Evolutionary conservation across 352 stramenopile species (phyloP).

Genomic region (Phytophthora litchii): DNA sequence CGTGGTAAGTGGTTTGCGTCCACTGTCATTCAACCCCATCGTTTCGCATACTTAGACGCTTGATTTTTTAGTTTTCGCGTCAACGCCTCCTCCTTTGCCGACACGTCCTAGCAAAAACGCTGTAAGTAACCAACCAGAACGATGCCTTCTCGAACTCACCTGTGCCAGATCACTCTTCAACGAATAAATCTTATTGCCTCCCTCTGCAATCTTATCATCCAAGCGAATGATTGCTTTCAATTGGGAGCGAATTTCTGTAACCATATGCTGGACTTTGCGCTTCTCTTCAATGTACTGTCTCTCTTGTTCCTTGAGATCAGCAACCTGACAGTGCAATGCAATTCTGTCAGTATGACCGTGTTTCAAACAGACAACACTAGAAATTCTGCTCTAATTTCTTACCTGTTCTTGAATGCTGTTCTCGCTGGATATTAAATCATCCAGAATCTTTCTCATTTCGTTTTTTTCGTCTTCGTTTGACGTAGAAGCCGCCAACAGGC

Average conservation of each 20-base stretch:
- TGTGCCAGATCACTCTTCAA: conserved; percentile 76
- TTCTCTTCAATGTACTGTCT: conserved; percentile 63
- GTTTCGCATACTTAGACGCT: conserved; percentile 52
- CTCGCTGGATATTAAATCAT: conserved; percentile 46
- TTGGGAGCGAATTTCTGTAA: conserved; percentile 74
- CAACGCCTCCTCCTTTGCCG: conserved; percentile 76
- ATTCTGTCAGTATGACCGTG: too few species aligned
- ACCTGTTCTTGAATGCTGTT: conserved; percentile 66
- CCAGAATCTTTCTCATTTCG: conserved; percentile 58
- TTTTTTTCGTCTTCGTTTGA: conserved; percentile 82
- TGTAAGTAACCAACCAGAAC: neutral
- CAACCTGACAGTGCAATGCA: too few species aligned
- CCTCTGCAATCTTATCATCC: conserved; percentile 76
- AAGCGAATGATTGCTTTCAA: conserved; percentile 73
- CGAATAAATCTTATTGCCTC: conserved; percentile 72
- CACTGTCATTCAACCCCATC: neutral
- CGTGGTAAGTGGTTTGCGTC: conserved; percentile 7
- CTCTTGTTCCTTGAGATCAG: conserved; percentile 68
- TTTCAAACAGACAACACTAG: neutral
- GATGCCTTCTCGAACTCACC: conserved; percentile 25
- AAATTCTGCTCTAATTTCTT: neutral
- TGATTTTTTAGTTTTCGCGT: conserved; percentile 78
- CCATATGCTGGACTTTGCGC: conserved; percentile 56
- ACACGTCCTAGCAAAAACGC: conserved; percentile 57
- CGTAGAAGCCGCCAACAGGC: conserved; percentile 67